A percentile compares a stretch with the other conserved stretches of the same genome.
Evolutionary conservation across 805 yeast genomes (phyloP).

Genomic region (Myxozyma neotropica): DNA sequence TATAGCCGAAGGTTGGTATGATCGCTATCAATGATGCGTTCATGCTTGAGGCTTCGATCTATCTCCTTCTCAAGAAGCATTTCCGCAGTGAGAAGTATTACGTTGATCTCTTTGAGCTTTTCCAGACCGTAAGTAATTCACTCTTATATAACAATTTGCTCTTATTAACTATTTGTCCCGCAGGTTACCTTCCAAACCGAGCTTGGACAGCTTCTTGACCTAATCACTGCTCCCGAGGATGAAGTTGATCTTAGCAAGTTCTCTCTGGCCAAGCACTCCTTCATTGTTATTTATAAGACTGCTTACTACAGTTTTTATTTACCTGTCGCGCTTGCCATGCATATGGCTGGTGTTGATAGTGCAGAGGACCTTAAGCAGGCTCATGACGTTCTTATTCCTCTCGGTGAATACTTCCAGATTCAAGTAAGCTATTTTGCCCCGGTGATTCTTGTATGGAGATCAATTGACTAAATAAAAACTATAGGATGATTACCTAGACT

Average conservation of each 20-base stretch:
- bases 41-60: conserved; percentile 94
- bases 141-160: neutral
- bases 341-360: conserved; percentile 75
- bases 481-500: conserved; percentile 87
- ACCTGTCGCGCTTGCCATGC: conserved; percentile 97
- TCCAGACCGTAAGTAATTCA: conserved; percentile 62
- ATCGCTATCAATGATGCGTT: conserved; percentile 97
- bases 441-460: neutral
- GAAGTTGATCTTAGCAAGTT: conserved; percentile 85
- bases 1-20: conserved; percentile 70
- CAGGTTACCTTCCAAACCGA: conserved; percentile 93
- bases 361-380: conserved; percentile 84
- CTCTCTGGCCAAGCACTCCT: conserved; percentile 85
- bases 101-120: conserved; percentile 85
- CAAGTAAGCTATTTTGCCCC: conserved; percentile 48
- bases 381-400: conserved; percentile 80
- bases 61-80: conserved; percentile 82
- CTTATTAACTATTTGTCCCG: no score
- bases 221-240: conserved; percentile 97
- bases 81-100: conserved; percentile 82
- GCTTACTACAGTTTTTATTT: conserved; percentile 96
- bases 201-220: conserved; percentile 91
- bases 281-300: conserved; percentile 94
- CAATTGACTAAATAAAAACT: neutral
- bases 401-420: conserved; percentile 98